Percentiles rank a stretch among this genome's conserved stretches.
phyloP scores from a whole-genome alignment of 768 basidiomycete genomes.

The Galerina marginata region DNA sequence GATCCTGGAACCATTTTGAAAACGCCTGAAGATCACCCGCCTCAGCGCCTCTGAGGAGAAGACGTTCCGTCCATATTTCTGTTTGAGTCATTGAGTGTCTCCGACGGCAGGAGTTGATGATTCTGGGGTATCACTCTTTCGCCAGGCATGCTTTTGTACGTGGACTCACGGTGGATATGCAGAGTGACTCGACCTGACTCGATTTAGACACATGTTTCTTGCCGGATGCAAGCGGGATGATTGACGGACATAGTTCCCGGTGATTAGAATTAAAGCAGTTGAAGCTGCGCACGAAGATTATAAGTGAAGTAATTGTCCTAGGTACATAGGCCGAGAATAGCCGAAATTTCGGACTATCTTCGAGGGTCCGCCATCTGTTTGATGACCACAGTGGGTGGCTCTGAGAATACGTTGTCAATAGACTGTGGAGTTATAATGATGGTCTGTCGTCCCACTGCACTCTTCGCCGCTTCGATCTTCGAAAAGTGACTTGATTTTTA shows the following conservation, averaged over 20 bases:
- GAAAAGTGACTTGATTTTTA: neutral
- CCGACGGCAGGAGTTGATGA: neutral
- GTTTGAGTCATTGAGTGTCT: slow-evolving; percentile 7
- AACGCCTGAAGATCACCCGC: slow-evolving; percentile 19
- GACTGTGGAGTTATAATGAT: slow-evolving; percentile 12
- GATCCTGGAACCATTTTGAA: slow-evolving; percentile 20
- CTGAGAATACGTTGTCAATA: slow-evolving; percentile 10
- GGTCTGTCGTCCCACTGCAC: slow-evolving; percentile 9
- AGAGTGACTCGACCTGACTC: slow-evolving; percentile 5
- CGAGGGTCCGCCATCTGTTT: slow-evolving; percentile 15
- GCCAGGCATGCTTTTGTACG: neutral
- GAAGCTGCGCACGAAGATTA: too few species aligned
- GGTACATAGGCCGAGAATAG: too few species aligned
- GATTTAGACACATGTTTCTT: neutral
- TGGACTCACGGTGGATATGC: neutral
- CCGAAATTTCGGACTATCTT: neutral
- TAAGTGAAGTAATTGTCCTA: too few species aligned
- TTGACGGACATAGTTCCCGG: too few species aligned
- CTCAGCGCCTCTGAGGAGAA: slow-evolving; percentile 23
- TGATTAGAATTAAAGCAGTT: too few species aligned
- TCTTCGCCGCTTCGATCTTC: slow-evolving; percentile 8
- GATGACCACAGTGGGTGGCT: slow-evolving; percentile 12
- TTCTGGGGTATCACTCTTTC: neutral
- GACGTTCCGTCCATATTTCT: slow-evolving; percentile 26
- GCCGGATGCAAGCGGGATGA: neutral